Conservation (phyloP, 371 early-diverging fungal genomes). For the Apophysomyces variabilis region DNA sequence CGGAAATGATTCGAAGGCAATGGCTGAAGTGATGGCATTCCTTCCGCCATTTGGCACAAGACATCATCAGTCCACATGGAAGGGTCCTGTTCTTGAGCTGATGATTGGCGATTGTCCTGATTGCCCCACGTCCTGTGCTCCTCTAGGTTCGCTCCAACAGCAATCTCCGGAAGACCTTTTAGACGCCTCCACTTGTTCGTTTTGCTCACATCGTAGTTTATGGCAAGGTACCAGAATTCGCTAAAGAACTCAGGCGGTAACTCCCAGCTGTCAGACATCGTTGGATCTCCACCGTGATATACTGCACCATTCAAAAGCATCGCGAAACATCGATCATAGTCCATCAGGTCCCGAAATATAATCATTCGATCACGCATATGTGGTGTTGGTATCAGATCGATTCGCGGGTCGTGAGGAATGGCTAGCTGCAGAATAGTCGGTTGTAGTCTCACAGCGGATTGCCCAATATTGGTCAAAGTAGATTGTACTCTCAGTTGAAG, state of each 20-base stretch:
- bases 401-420: conserved; percentile 63
- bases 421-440: conserved; percentile 50
- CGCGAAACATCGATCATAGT: conserved; percentile 61
- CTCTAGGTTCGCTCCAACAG: conserved; percentile 10
- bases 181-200: conserved; percentile 47
- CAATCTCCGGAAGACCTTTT: conserved; percentile 42
- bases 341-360: conserved; percentile 56
- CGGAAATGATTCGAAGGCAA: conserved; percentile 13
- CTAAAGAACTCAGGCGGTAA: conserved; percentile 60
- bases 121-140: too few species aligned
- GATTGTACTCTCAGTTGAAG: conserved; percentile 47
- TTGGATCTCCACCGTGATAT: conserved; percentile 64
- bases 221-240: conserved; percentile 54
- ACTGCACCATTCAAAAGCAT: conserved; percentile 52
- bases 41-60: conserved; percentile 17
- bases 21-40: conserved; percentile 22
- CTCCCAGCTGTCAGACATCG: conserved; percentile 61
- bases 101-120: neutral
- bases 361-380: conserved; percentile 68
- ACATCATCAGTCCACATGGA: conserved; percentile 17
- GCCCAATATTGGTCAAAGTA: conserved; percentile 26
- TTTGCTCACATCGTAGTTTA: conserved; percentile 39
- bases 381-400: conserved; percentile 62
- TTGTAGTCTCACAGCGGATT: conserved; percentile 32
- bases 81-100: neutral